Evolutionary conservation across 305 asterid genomes (phyloP), one percentile per base, ranked within the genome.

Genomic region (Ilex paraguariensis): DNA sequence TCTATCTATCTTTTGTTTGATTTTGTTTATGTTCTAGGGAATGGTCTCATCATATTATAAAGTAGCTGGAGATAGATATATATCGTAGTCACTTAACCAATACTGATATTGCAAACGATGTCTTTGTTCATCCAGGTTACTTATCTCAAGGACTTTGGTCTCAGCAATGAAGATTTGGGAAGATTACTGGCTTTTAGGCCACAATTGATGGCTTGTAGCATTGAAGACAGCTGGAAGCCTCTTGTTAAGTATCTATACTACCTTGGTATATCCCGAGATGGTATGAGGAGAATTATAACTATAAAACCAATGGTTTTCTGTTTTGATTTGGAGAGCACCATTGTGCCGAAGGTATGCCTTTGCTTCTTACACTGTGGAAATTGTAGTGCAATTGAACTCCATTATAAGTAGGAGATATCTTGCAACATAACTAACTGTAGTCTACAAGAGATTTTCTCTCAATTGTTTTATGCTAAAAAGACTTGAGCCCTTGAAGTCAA

Each of bases 201-300:
- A 21, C 98, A 90, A 67, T 68, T 93, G 77, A 93, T 93, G 97
- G 90, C 75, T 52, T 93, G 97, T 64, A 83, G 96, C 77, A 93
- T 90, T 46, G 97, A 90, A 63, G 91, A 87, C 48, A 80, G 81
- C 75, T 90, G 84, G 94, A 81, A 42, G 76, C 98, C 98, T 78
- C 97, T 92, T 3, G 87, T 90, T n/a, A 87, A 86, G 90, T 93
- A 90, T 65, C 81, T 90, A 62, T 84, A 93, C 76, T 93, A 93
- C 82, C 91, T 87, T 6, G 96, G 98, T 63, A 80, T 92, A 66
- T 74, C 97, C 3, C 90, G 79, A 76, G 97, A 78, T 66, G 93
- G 95, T 57, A 90, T 90, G 96, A 85, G 87, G 78, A 82, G 93
- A 80, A 90, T 92, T 71, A 94, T 92, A 54, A 84, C 78, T 28